Base-by-base conservation (phyloP, 192 early-diverging fungal genomes). In the Cladochytrium replicatum region DNA sequence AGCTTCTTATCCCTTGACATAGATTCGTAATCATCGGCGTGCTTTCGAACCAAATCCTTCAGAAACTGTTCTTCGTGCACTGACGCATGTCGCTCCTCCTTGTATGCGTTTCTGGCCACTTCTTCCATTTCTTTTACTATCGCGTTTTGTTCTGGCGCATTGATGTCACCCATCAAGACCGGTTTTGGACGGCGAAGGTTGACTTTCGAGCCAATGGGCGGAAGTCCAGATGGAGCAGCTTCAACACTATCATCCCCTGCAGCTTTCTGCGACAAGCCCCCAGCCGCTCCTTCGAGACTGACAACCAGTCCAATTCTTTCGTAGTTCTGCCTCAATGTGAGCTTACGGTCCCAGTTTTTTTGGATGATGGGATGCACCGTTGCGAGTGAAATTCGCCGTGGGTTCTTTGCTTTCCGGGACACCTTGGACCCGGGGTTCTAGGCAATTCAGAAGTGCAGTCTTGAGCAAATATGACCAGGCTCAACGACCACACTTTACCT, bases 271-370 rank as follows among this genome's bases (percentile, higher is more conserved):
- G 66, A 60, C 22, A 50, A 54, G 24, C 71, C 74, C 37, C 74
- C 74, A 6, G 74, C 58, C 21, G 54, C 52, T 15, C 71, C 74
- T 54, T 77, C 71, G 30, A 77, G 52, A 15, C 49, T 43, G 6
- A 64, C 51, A 13, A 68, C 26, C n/a, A 77, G 41, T 6, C 75
- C 75, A 45, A 77, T 53, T 23, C 48, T 29, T 37, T 60, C 56
- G 56, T 77, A 77, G 64, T 77, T 77, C 48, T 77, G 68, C 11
- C 57, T 41, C 17, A 77, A 52, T 1, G 75, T 77, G 41, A 71
- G 54, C 42, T 57, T 68, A 46, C 66, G 66, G 58, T 77, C 69
- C 75, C 75, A 77, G 52, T 67, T 59, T 32, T 65, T 46, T 17
- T 44, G 43, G 21, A 66, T 48, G 34, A 75, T 43, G 21, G 67